Conservation (phyloP, 148 eudicot species). For the Rheum nobile region DNA sequence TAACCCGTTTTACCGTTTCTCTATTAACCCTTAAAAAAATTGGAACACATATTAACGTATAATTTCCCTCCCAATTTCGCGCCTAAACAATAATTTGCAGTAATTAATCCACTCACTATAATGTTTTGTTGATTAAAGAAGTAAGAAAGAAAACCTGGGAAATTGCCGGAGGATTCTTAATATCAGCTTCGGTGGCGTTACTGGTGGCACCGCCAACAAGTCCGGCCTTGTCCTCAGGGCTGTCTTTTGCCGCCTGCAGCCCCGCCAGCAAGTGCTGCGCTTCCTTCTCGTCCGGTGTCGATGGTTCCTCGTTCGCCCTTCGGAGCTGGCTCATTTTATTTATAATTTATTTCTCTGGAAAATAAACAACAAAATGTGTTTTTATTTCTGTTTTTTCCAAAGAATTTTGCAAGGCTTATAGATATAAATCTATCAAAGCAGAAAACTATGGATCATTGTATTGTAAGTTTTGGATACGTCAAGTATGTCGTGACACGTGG, state of each 20-base stretch:
- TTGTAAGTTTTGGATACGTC: neutral
- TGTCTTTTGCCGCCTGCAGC: neutral
- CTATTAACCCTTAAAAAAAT: too few relatives aligned
- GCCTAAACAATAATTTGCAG: neutral
- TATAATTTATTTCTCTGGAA: neutral
- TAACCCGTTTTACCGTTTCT: too few relatives aligned
- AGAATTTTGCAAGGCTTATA: neutral
- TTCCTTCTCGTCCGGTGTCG: neutral
- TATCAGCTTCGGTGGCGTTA: neutral
- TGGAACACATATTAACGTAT: too few relatives aligned
- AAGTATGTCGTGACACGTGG: neutral
- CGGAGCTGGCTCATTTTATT: slow-evolving; percentile 1
- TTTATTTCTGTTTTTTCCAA: neutral
- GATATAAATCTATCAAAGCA: neutral
- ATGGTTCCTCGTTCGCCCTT: neutral
- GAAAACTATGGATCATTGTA: neutral
- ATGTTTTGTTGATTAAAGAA: neutral
- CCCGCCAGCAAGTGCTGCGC: neutral
- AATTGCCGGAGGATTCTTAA: neutral
- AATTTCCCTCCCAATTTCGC: neutral
- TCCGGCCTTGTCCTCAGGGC: neutral
- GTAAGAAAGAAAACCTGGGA: neutral
- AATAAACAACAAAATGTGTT: neutral
- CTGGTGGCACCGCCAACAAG: neutral
- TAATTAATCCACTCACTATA: neutral